Evolutionary conservation across 1,284 basidiomycete genomes (phyloP).

Genomic region (Quambalaria eucalypti): DNA sequence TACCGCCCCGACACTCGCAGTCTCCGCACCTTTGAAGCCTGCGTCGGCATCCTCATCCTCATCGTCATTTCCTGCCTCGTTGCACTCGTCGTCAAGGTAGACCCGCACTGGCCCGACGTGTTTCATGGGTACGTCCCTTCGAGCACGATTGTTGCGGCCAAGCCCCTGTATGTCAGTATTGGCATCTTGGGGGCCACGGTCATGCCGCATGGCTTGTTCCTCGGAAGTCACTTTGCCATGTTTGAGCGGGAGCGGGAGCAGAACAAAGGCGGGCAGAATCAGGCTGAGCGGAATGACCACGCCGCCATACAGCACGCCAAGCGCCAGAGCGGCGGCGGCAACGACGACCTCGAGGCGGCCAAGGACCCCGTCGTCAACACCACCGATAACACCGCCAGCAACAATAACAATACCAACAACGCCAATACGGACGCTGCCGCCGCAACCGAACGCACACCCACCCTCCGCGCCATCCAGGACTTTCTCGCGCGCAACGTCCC

Average conservation of each 20-base stretch:
- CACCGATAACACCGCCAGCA: not conserved
- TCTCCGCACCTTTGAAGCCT: slow-evolving; percentile 56
- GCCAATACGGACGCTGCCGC: not conserved
- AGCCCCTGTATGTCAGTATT: slow-evolving; percentile 66
- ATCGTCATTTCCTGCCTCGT: slow-evolving; percentile 60
- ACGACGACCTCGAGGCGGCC: not conserved
- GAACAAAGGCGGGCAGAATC: not conserved
- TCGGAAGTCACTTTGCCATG: slow-evolving; percentile 61
- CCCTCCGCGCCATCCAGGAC: not conserved
- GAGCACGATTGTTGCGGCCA: slow-evolving; percentile 55
- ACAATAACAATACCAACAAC: not conserved
- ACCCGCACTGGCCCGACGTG: slow-evolving; percentile 66
- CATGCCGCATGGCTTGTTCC: slow-evolving; percentile 79
- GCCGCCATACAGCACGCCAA: too few relatives aligned
- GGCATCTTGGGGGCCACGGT: slow-evolving; percentile 56
- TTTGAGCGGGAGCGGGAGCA: slow-evolving; percentile 17
- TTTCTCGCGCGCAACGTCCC: not conserved
- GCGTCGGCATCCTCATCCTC: slow-evolving; percentile 57
- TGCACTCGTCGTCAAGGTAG: slow-evolving; percentile 65
- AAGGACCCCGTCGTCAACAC: too few relatives aligned
- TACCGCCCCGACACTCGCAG: slow-evolving; percentile 47
- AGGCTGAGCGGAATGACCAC: not conserved
- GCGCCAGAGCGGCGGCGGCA: not conserved
- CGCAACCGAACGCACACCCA: not conserved
- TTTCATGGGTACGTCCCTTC: slow-evolving; percentile 76